Evolutionary conservation across 345 rosid species (phyloP), one percentile per base, ranked within the genome.

Genomic region (Hibiscus trionum): DNA sequence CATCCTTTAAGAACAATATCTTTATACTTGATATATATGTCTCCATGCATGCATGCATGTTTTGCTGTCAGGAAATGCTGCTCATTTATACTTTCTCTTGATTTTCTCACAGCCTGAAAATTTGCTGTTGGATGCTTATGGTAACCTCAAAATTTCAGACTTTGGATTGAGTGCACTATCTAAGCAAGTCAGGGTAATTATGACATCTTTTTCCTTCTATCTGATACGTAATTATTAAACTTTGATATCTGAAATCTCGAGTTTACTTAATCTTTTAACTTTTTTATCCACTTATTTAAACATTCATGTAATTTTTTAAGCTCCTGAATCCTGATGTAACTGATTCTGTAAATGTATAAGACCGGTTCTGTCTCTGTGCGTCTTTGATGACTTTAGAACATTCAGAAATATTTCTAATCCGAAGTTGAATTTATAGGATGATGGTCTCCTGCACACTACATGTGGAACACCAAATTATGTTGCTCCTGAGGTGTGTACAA

Each of bases 401-500:
- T 46, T 12, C 17, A 47, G 46, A 68, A 63, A 24, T 57, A 42
- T 69, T 65, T 72, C 75, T 85, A 72, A 77, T 59, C 64, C 16
- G 56, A 66, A 67, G n/a, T 71, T 57, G 37, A 33, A 77, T 49
- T 81, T 49, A 24, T 82, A 94, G 99, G 99, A 86, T 63, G 99
- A 95, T 80, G 99, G 97, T 74, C 88, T 95, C 19, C 88, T 92
- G 76, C 99, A 95, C 78, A 95, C 99, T 64, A 83, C 97, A 1
- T 95, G 99, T 69, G 97, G 99, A 78, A 95, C 99, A 76, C 99
- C 99, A 4, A 95, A 95, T 84, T 95, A 95, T 56, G 97, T 92
- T 27, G 97, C 99, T 76, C 99, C 99, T 42, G 99, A 95, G 97
- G 99, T 90, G 12, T 57, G 86, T 53, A 61, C 46, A 17, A 49